Base-by-base conservation (phyloP, 805 yeast species). In the Suhomyces prunicola region DNA sequence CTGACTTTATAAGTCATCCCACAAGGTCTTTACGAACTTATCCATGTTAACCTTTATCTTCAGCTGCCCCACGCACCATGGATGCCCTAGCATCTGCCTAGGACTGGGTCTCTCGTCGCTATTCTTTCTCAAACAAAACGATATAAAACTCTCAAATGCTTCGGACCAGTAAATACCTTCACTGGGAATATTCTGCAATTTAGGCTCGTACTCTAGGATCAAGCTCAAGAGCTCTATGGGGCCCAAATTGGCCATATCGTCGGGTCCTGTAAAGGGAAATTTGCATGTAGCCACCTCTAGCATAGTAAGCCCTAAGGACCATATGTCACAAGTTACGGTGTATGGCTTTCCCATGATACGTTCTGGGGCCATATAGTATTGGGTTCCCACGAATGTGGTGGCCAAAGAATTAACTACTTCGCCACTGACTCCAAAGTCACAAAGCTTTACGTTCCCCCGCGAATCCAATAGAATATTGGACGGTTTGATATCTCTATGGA, bases 291-390 rank as follows among this genome's bases (percentile, higher is more conserved):
- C 97, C 26, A 93, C 97, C 66, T 94, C 99, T 63, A 94, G 73
- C 46, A 94, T 72, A 1, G 98, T 92, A 44, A 94, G 76, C 0
- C 99, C 99, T 31, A 94, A 72, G 1, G 97, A 91, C 99, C 99
- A 94, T 13, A 94, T 93, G 67, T 94, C 99, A 62, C 96, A 86
- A 4, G 96, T 89, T 3, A 93, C 97, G 9, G 96, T 87, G 65
- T 94, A 94, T 1, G 97, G 94, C 64, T 90, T 93, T 27, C 97
- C 97, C 73, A 89, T 89, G 49, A 94, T 93, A 61, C 99, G 80
- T 69, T 94, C 99, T 0, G 99, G 99, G 0, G 99, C 98, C 99
- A 94, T 94, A 69, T 94, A 94, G 67, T 90, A 93, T 9, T 96
- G 92, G 0, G 99, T 94, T 2, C 99, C 99, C 0, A 97, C 94